Evolutionary conservation across 2,329 filamentous ascomycete species (phyloP).

Genomic region (Xylaria hypoxylon): DNA sequence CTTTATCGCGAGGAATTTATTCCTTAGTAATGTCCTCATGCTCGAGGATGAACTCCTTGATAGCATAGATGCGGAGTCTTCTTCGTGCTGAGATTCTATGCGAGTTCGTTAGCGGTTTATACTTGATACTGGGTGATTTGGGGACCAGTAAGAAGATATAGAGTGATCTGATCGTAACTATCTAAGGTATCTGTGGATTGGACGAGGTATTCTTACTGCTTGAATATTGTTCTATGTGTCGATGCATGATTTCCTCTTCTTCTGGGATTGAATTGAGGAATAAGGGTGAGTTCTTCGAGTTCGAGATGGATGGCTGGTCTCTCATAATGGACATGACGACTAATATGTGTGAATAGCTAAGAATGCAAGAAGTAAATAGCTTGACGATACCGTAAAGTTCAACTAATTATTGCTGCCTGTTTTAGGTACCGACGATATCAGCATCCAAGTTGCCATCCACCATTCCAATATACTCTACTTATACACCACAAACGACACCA

Average conservation of each 20-base stretch:
- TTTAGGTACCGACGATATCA: too few species aligned
- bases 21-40: slow-evolving; percentile 38
- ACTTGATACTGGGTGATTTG: background rate
- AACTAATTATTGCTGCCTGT: too few species aligned
- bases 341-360: background rate
- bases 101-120: background rate
- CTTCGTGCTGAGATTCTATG: background rate
- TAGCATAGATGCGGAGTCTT: slow-evolving; percentile 39
- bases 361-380: too few species aligned
- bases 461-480: background rate
- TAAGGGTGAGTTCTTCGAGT: background rate
- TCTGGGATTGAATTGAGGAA: background rate
- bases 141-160: too few species aligned
- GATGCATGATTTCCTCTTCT: background rate
- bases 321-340: background rate
- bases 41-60: slow-evolving; percentile 42
- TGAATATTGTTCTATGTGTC: background rate
- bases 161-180: background rate
- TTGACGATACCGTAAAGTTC: too few species aligned
- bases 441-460: too few species aligned
- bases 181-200: background rate
- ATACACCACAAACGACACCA: slow-evolving; percentile 8
- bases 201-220: slow-evolving; percentile 5
- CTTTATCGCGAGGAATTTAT: slow-evolving; percentile 20
- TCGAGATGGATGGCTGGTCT: background rate